These are phyloP conservation scores for Eimeria praecox DNA, from an alignment of 169 alveolate genomes.

Conservation along the genomic window DNA sequence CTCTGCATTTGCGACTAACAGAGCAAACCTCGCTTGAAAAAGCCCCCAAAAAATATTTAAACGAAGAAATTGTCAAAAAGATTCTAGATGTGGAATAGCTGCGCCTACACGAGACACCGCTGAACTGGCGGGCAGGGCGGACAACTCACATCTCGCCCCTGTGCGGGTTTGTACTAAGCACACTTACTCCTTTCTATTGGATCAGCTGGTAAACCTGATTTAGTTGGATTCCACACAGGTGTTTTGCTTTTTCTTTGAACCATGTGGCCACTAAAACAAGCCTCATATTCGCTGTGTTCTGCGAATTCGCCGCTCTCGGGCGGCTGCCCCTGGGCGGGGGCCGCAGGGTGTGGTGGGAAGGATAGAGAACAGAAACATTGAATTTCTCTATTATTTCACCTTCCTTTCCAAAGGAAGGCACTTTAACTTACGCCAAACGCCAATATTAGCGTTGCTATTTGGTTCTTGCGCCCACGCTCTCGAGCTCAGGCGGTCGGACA, in stretches of 20 bases:
- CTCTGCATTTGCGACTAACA: neutral
- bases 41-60: neutral
- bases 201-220: neutral
- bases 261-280: neutral
- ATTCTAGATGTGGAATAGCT: neutral
- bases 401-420: neutral
- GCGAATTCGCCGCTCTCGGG: neutral
- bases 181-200: neutral
- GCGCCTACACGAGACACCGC: constrained; percentile 34
- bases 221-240: neutral
- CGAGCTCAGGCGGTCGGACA: neutral
- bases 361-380: neutral
- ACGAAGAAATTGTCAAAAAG: neutral
- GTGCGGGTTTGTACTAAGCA: neutral
- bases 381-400: neutral
- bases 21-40: neutral
- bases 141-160: neutral
- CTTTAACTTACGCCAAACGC: too few relatives aligned
- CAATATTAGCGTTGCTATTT: too few relatives aligned
- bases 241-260: neutral
- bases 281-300: neutral
- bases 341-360: neutral
- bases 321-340: neutral
- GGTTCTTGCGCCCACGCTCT: neutral
- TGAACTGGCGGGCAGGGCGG: constrained; percentile 33